Conservation (phyloP, 139 green algal species). For the Chlamydomonas incerta region DNA sequence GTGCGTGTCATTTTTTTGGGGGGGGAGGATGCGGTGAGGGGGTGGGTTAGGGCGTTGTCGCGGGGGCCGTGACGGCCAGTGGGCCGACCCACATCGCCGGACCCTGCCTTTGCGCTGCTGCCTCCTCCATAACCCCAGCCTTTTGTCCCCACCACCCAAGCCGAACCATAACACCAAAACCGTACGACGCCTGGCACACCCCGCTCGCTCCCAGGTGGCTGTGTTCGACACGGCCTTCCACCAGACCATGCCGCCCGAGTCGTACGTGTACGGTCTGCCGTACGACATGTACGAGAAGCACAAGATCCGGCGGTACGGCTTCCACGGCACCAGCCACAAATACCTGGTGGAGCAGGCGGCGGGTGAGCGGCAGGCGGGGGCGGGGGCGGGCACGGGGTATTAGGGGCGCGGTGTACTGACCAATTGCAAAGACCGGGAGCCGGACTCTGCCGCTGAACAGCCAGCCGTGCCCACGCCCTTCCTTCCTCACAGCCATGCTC, state of each 20-base stretch:
- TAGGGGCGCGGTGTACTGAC: too few species aligned
- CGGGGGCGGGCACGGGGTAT: too few species aligned
- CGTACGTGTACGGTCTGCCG: slow-evolving; percentile 91
- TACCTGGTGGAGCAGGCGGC: slow-evolving; percentile 76
- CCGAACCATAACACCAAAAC: not conserved
- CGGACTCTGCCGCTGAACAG: too few species aligned
- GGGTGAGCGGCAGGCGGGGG: not conserved
- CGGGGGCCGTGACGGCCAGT: too few species aligned
- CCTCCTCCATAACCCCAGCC: not conserved
- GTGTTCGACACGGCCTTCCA: slow-evolving; percentile 97
- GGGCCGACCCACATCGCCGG: too few species aligned
- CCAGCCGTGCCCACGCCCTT: too few species aligned
- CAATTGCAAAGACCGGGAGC: too few species aligned
- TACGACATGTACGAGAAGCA: slow-evolving; percentile 79
- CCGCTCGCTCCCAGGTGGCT: slow-evolving; percentile 72
- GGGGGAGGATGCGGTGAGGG: too few species aligned
- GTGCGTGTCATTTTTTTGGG: too few species aligned
- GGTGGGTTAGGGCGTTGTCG: too few species aligned
- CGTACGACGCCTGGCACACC: too few species aligned
- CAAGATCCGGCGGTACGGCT: slow-evolving; percentile 78
- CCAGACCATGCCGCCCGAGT: slow-evolving; percentile 81
- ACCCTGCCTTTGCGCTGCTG: not conserved
- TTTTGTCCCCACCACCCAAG: too few species aligned
- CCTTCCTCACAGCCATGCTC: slow-evolving; percentile 53
- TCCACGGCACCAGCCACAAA: slow-evolving; percentile 90